Evolutionary conservation across 1,139 yeast species (phyloP).

Genomic region (Candida frijolesensis): DNA sequence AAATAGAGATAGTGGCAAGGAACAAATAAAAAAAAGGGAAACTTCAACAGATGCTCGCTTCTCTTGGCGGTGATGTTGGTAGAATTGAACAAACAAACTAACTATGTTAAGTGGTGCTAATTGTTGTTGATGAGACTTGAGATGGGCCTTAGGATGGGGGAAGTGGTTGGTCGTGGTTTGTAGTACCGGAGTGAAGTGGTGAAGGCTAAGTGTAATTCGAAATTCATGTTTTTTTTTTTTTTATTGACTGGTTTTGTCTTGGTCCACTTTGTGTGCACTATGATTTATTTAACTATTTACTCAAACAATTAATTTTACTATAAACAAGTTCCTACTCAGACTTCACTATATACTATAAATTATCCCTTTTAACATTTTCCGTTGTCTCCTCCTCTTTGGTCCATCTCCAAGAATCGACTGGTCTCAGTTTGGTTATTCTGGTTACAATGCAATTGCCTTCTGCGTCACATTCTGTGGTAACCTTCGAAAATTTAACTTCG

Average conservation of each 20-base stretch:
- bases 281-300: neutral
- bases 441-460: slow-evolving; percentile 64
- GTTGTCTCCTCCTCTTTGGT: slow-evolving; percentile 26
- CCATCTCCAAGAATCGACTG: slow-evolving; percentile 38
- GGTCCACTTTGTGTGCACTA: neutral
- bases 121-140: no score
- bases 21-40: no score
- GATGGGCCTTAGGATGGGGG: no score
- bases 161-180: no score
- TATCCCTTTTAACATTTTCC: neutral
- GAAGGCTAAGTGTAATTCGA: no score
- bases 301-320: neutral
- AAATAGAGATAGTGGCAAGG: neutral
- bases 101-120: no score
- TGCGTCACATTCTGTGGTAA: slow-evolving; percentile 53
- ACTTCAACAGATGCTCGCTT: no score
- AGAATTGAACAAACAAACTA: no score
- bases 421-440: slow-evolving; percentile 40
- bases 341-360: neutral
- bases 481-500: slow-evolving; percentile 54
- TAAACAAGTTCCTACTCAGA: neutral
- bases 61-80: no score
- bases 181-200: no score
- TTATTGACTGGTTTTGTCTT: neutral
- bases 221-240: neutral